Evolutionary conservation across 2,329 filamentous ascomycete genomes (phyloP), one percentile per base, ranked within the genome.

Genomic region (Fusarium incarnatum): DNA sequence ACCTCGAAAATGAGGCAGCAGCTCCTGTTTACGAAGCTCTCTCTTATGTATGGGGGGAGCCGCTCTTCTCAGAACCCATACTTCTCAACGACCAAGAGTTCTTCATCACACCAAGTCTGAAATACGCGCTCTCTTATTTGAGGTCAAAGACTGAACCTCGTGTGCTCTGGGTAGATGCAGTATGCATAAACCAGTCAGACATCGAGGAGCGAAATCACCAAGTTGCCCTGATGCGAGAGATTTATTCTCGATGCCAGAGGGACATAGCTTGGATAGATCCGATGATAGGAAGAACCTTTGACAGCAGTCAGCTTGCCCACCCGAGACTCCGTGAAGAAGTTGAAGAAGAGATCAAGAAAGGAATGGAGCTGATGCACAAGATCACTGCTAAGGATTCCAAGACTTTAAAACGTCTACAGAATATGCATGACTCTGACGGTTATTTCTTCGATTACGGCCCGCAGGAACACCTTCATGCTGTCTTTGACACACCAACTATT

Each of bases 201-300:
- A 5, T 56, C 4, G 8, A 23, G 12, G 68, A 71, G 8, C 63
- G 68, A 2, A 53, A 25, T 16, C 54, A 64, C 0, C 68, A 70
- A 22, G 67, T 70, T 2, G 22, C 28, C 1, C 11, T 67, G 1
- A 68, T 70, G 67, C 67, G 57, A 2, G 37, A 64, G 3, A 67
- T 70, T 1, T 70, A 67, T n/a, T 67, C 57, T 6, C 46, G 20
- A 5, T 70, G 67, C 2, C 8, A 58, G 5, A 27, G 42, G 18
- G 62, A 70, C n/a, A 62, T 70, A 5, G 62, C 67, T 1, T 70
- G 67, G 67, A 13, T 70, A 9, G 67, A 66, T 4, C 58, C 65
- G 1, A 16, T 68, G 7, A 45, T 60, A 4, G 57, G 53, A 3
- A 47, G 16, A 0, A 13, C 9, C 1, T 10, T 20, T 16, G 8